Evolutionary conservation across 164 flowering plant species (phyloP), one percentile per base, ranked within the genome.

Genomic region (Berberis vulgaris): DNA sequence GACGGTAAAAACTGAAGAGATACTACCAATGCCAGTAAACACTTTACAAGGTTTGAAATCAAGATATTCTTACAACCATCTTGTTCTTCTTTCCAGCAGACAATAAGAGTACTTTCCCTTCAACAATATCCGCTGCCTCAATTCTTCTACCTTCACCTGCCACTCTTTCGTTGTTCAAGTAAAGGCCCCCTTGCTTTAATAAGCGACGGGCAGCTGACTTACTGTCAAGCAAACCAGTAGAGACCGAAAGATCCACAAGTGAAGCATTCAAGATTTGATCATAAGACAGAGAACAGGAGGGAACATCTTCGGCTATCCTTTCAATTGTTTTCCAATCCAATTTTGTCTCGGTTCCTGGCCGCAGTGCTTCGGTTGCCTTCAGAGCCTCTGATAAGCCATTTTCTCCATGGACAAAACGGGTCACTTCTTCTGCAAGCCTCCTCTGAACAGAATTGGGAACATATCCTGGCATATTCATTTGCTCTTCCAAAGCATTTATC

Each of bases 61-160:
- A 63, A 43, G 66, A 53, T 42, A 63, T 63, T 47, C 58, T 63
- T 39, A 63, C 66, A 63, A 63, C 58, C 58, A 63, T 52, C 57
- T 63, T 63, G 46, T 63, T 63, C 58, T 53, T 63, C 38, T 63
- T 63, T 4, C 66, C 66, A 47, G 66, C 66, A 63, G 66, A 63
- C 50, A 63, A 43, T 49, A 63, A 43, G 45, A 49, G 57, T 41
- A 62, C 39, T 62, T 62, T 62, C 10, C 65, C 65, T 12, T 62
- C 65, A 50, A 62, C 57, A 62, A 62, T 50, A 53, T 62, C 65
- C 41, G 39, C 65, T 5, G 39, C 45, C 45, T 41, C 57, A 41
- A 62, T 62, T 3, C 42, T 62, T 57, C 50, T 62, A 6, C 65
- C 57, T 13, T 62, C 56, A 39, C 10, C 41, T 11, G 47, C 55